Evolutionary conservation across 805 yeast genomes (phyloP), one percentile per base, ranked within the genome.

Genomic region (Candida michaelii): DNA sequence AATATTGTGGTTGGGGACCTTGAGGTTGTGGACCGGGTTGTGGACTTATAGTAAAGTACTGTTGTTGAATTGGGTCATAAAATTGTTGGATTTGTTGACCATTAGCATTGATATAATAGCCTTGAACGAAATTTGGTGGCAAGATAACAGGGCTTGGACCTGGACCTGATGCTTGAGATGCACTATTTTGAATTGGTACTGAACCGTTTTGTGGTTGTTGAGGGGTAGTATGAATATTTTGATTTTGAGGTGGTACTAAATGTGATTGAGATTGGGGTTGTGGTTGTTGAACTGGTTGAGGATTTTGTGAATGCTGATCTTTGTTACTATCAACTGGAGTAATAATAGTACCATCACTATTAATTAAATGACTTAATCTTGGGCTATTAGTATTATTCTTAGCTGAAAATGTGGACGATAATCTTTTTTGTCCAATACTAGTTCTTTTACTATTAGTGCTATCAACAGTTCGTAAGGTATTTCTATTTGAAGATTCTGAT

Each of bases 11-110:
- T 45, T 59, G 65, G 4, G 63, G 69, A 9, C 58, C 57, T 27
- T 55, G 58, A 25, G 49, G 48, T 23, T 45, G 59, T 2, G n/a
- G 23, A 21, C 23, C 23, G 5, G 58, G 50, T 33, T 56, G 59
- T 29, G 72, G 72, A 19, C 67, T 62, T 31, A 69, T 55, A 10
- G 69, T 69, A 45, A 57, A 69, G 43, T 63, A 69, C 45, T 68
- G 74, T 51, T 69, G 74, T 54, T 65, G 71, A 5, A 66, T 66
- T 1, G 74, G 74, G 44, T 69, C 74, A 49, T 67, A 70, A 43
- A 65, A 66, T 45, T 65, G 72, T 47, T 66, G 74, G 4, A 68
- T 63, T 44, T 59, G 70, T 45, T 47, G 63, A 29, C 53, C 52
- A 54, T 63, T 43, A 15, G 51, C 51, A 21, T 55, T 55, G 17